Evolutionary conservation across 495 filamentous ascomycete genomes (phyloP), one percentile per base, ranked within the genome.

Genomic region (Penicillium fimorum): DNA sequence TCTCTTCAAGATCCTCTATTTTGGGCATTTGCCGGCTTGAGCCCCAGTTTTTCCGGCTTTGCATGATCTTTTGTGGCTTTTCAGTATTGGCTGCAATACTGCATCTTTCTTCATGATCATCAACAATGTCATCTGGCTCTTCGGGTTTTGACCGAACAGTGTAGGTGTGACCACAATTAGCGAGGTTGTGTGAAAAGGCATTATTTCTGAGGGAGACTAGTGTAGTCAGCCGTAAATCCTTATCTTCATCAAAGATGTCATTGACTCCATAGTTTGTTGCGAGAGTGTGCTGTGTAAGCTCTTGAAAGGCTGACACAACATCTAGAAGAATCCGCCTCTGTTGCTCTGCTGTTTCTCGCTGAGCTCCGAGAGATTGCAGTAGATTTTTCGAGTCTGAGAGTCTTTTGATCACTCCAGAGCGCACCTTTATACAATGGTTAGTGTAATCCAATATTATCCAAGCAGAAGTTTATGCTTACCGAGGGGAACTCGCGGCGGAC

Each of bases 401-500:
- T 45, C 69, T 69, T 30, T 71, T 72, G 6, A 45, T 59, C 22
- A 86, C 64, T 11, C 85, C 80, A 11, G 54, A 12, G 52, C 71
- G 74, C 1, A 86, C 72, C 71, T 74, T 32, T 18, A 47, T 15
- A 13, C 7, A 25, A 29, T 8, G 10, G n/a, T 50, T 24, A 15
- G 25, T 5, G 25, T 25, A 25, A 25, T 25, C 25, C 25, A 5
- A 25, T 25, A 25, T 25, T 5, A 25, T 25, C 5, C 25, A 3
- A 3, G 32, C 33, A 47, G 15, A 8, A 44, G 17, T 15, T 42
- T 42, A 29, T 29, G 70, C 69, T 17, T 50, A 77, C 73, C 50
- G 72, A 69, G 0, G 80, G 79, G 47, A 86, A 86, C 44, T 81
- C 79, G 3, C 71, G 71, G 15, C 74, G 76, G 15, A 80, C 77